Evolutionary conservation across 441 rosid genomes (phyloP), one percentile per base, ranked within the genome.

Genomic region (California macrophylla): DNA sequence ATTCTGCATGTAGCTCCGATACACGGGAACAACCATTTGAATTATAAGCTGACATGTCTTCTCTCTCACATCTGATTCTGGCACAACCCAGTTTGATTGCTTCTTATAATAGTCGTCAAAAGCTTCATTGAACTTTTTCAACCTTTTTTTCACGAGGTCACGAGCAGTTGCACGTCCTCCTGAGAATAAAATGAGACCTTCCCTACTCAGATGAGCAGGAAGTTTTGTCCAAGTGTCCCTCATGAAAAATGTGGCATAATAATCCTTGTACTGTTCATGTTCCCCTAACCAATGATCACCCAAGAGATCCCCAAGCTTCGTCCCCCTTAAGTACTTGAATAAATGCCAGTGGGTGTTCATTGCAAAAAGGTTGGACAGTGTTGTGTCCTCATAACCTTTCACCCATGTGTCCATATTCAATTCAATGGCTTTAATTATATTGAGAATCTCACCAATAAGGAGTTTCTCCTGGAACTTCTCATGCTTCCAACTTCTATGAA

Each of bases 161-260:
- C 98, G 98, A 66, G 98, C 97, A 71, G 96, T 91, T 42, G 96
- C 97, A 69, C 96, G 96, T 54, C 98, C 97, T 25, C 97, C 98
- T 0, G 98, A 94, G 85, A 94, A 91, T 38, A 88, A 79, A 74
- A 94, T 90, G 34, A 94, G 87, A 40, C 98, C 97, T 82, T 94
- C 98, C 68, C 97, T 69, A 74, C 98, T 94, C 77, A 94, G 82
- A 69, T 91, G 93, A 68, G 81, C 82, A 0, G 97, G 96, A 69
- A 91, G 96, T 84, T 86, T 87, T 15, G 89, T 92, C 98, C 98
- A 94, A 56, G 85, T 94, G 32, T 91, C 98, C 70, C 86, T 82
- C 64, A 94, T 76, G 80, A 94, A 86, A 70, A 82, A 56, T 3
- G 92, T 71, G 6, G 88, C 81, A 74, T 85, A 84, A 66, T 81